phyloP scores from a whole-genome alignment of 2,329 filamentous ascomycete genomes.

The Aspergillus brasiliensis region DNA sequence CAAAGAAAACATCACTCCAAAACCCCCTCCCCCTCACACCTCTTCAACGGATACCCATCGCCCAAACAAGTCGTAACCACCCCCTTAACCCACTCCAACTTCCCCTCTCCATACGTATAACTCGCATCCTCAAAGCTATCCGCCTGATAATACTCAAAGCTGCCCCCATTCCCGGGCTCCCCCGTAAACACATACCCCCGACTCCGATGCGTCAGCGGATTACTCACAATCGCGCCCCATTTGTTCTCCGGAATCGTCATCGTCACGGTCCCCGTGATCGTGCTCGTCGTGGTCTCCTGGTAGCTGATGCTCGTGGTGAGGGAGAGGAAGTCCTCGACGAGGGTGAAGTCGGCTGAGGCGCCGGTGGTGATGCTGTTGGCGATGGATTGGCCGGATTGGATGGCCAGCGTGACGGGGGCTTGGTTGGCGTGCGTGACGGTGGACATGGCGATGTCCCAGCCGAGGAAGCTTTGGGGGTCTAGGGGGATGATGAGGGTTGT shows the following conservation, averaged over 20 bases:
- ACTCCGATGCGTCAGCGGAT: constrained; percentile 19
- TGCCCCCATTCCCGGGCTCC: constrained; percentile 10
- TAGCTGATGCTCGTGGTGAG: constrained; percentile 9
- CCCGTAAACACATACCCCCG: constrained; percentile 21
- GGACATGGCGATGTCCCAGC: constrained; percentile 23
- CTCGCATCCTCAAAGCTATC: constrained; percentile 15
- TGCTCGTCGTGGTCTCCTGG: constrained; percentile 10
- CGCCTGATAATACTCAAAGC: constrained; percentile 20
- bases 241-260: constrained; percentile 21
- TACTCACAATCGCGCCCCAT: constrained; percentile 23
- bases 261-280: constrained; percentile 20
- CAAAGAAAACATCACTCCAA: constrained; percentile 7
- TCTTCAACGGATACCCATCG: constrained; percentile 15
- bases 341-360: constrained; percentile 3
- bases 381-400: constrained; percentile 14
- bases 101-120: constrained; percentile 7
- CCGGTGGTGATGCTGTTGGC: constrained; percentile 19
- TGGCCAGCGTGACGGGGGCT: constrained; percentile 17
- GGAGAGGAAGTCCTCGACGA: constrained; percentile 15
- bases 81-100: constrained; percentile 20
- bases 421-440: constrained; percentile 20
- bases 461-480: constrained; percentile 17
- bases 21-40: constrained; percentile 16
- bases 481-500: constrained; percentile 20
- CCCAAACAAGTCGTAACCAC: constrained; percentile 22